These are phyloP conservation scores for Fusarium torulosum DNA, from an alignment of 2,329 filamentous ascomycete species.

Conservation along the genomic window DNA sequence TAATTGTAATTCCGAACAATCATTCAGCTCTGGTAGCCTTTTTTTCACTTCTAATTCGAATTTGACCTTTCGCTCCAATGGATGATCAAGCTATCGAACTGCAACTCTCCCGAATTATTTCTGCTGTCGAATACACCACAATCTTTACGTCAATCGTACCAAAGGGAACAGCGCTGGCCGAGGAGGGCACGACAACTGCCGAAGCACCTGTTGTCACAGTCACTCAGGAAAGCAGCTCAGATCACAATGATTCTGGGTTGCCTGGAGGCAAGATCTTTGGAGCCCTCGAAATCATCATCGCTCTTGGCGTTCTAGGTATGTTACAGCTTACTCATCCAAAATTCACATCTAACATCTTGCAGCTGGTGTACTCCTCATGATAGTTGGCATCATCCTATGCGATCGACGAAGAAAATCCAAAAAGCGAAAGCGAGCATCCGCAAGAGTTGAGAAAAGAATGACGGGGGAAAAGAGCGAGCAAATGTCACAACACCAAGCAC, in stretches of 20 bases:
- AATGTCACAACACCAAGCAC: background rate
- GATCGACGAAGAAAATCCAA: conserved; percentile 37
- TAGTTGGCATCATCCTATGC: conserved; percentile 35
- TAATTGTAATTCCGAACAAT: conserved; percentile 26
- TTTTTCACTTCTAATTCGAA: background rate
- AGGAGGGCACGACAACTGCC: conserved; percentile 8
- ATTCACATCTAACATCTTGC: background rate
- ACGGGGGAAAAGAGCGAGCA: conserved; percentile 11
- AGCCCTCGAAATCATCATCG: conserved; percentile 41
- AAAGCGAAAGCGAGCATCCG: conserved; percentile 19
- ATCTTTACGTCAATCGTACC: conserved; percentile 44
- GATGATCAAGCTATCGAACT: conserved; percentile 31
- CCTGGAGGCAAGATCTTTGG: conserved; percentile 25
- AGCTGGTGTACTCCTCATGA: conserved; percentile 25
- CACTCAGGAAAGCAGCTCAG: conserved; percentile 16
- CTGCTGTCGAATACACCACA: conserved; percentile 41
- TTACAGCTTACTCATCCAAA: rapidly evolving
- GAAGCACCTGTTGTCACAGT: conserved; percentile 20
- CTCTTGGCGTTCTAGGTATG: conserved; percentile 37
- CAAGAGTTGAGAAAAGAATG: conserved; percentile 1
- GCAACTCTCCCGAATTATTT: conserved; percentile 42
- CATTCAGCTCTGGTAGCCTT: conserved; percentile 26
- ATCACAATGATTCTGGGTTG: background rate
- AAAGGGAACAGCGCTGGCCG: conserved; percentile 12
- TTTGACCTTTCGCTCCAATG: conserved; percentile 9